These are phyloP conservation scores for Penicillium sp. DNA, from an alignment of 2,329 filamentous ascomycete genomes.

Conservation along the genomic window DNA sequence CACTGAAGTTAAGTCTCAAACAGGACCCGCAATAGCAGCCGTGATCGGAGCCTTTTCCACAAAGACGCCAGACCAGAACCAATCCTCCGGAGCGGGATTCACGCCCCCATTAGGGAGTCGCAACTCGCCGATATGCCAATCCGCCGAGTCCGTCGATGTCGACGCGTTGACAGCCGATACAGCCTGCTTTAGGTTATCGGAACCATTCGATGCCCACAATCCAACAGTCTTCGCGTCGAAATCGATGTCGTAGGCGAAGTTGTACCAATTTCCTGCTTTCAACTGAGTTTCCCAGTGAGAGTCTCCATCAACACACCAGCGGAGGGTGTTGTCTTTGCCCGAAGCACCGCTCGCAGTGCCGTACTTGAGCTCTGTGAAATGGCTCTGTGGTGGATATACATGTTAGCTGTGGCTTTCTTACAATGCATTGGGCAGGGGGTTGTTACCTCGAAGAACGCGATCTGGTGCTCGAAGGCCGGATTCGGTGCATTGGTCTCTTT, in stretches of 20 bases:
- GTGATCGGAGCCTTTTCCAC: conserved; percentile 60
- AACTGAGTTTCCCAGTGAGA: conserved; percentile 64
- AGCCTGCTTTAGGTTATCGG: conserved; percentile 56
- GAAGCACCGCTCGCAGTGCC: conserved; percentile 49
- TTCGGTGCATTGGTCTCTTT: conserved; percentile 60
- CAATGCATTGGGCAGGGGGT: too few relatives aligned
- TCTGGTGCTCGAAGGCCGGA: conserved; percentile 66
- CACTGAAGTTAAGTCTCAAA: not conserved
- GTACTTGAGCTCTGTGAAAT: conserved; percentile 74
- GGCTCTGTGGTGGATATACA: conserved; percentile 54
- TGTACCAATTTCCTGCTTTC: conserved; percentile 68
- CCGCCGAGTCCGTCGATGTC: conserved; percentile 65
- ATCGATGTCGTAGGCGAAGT: conserved; percentile 72
- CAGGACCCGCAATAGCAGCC: conserved; percentile 39
- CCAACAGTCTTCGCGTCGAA: conserved; percentile 62
- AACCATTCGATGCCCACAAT: conserved; percentile 69
- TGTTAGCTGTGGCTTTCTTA: not conserved
- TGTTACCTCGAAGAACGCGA: conserved; percentile 52
- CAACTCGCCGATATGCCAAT: conserved; percentile 72
- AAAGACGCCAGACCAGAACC: conserved; percentile 71
- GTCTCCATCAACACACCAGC: conserved; percentile 63
- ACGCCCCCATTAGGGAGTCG: conserved; percentile 61
- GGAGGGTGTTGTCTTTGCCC: conserved; percentile 55
- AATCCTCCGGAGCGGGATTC: conserved; percentile 59
- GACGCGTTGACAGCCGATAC: conserved; percentile 61